Evolutionary conservation across 371 early-diverging fungal species (phyloP).

Genomic region (Rhizopus delemar): DNA sequence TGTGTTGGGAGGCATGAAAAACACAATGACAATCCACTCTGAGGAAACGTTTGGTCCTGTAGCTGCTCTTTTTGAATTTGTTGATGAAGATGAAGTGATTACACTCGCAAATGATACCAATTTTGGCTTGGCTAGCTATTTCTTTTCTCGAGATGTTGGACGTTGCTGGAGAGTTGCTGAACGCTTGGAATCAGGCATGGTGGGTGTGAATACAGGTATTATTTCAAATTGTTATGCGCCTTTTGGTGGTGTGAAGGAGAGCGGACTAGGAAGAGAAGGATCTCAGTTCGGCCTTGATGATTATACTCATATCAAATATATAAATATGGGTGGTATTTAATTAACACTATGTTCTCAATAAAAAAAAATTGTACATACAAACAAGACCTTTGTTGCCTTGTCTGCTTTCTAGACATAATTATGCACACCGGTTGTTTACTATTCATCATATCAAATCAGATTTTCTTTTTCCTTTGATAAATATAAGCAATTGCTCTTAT

Average conservation of each 20-base stretch:
- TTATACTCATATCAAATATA: conserved; percentile 62
- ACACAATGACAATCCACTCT: conserved; percentile 59
- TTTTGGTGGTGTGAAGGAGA: conserved; percentile 85
- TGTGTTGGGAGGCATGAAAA: conserved; percentile 62
- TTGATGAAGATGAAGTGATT: conserved; percentile 72
- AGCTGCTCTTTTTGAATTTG: conserved; percentile 67
- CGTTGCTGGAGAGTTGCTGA: conserved; percentile 83
- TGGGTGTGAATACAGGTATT: conserved; percentile 81
- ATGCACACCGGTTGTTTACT: too few relatives aligned
- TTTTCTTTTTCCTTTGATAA: too few relatives aligned
- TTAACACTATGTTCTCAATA: too few relatives aligned
- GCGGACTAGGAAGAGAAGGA: conserved; percentile 80
- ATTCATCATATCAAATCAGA: too few relatives aligned
- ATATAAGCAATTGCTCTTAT: too few relatives aligned
- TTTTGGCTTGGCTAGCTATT: conserved; percentile 84
- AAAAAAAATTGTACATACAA: too few relatives aligned
- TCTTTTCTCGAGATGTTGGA: conserved; percentile 74
- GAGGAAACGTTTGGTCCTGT: conserved; percentile 87
- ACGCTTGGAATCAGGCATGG: conserved; percentile 84
- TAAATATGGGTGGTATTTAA: conserved; percentile 46
- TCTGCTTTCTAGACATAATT: too few relatives aligned
- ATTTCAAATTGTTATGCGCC: conserved; percentile 69
- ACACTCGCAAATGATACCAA: conserved; percentile 70
- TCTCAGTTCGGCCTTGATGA: conserved; percentile 72
- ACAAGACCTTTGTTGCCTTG: too few relatives aligned